Evolutionary conservation across 352 stramenopile species (phyloP).

Genomic region (Pythium aquatile): DNA sequence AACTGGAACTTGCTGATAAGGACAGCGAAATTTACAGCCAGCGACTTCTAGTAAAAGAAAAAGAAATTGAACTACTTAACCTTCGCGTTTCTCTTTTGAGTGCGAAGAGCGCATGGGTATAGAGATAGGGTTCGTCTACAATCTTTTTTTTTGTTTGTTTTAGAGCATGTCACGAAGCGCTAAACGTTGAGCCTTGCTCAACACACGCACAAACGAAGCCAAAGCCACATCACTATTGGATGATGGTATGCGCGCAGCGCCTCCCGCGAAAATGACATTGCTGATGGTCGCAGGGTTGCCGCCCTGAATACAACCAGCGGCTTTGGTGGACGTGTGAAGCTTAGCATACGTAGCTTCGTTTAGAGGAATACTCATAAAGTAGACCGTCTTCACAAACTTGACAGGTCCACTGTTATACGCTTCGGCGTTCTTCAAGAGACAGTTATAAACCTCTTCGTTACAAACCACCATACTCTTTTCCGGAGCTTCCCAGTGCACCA

Average conservation of each 20-base stretch:
- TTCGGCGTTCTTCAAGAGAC: neutral
- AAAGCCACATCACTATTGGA: neutral
- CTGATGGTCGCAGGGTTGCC: neutral
- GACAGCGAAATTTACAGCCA: no score
- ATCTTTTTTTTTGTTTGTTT: no score
- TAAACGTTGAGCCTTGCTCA: neutral
- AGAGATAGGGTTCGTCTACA: no score
- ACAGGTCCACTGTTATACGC: neutral
- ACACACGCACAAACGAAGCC: neutral
- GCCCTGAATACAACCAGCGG: neutral
- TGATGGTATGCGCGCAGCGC: neutral
- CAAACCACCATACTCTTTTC: neutral
- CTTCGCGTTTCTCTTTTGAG: no score
- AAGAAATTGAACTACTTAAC: no score
- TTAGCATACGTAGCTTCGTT: neutral
- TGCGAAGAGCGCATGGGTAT: no score
- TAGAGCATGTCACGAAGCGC: no score
- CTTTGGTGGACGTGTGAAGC: neutral
- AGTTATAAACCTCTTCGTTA: neutral
- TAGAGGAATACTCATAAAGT: constrained; percentile 1
- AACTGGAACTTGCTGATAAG: no score
- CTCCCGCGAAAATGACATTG: neutral
- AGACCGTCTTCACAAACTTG: constrained; percentile 1
- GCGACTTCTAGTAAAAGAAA: no score
- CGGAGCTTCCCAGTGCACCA: neutral